A percentile compares a stretch with the other conserved stretches of the same genome.
These are phyloP conservation scores for Pyrenophora teres DNA, from an alignment of 2,329 filamentous ascomycete species.

Conservation along the genomic window DNA sequence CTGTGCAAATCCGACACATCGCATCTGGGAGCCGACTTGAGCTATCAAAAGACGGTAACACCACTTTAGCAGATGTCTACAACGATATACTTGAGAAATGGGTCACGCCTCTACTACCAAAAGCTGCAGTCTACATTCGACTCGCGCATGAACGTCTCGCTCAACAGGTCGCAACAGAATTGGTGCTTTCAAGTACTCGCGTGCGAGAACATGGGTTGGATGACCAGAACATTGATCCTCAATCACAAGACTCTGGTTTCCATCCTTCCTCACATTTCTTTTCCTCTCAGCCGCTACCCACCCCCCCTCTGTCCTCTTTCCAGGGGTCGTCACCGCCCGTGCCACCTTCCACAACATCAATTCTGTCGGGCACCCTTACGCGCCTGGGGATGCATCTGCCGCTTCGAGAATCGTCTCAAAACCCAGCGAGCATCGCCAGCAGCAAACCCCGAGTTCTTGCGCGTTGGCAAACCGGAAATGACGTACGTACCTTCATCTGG, in stretches of 20 bases:
- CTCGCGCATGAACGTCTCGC: conserved; percentile 39
- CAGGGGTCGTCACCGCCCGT: conserved; percentile 13
- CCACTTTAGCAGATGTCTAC: conserved; percentile 34
- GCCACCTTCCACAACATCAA: conserved; percentile 1
- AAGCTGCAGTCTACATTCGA: conserved; percentile 31
- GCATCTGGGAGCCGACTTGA: conserved; percentile 22
- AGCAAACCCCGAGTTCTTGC: conserved; percentile 45
- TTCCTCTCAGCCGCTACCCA: conserved; percentile 20
- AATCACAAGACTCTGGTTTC: conserved; percentile 15
- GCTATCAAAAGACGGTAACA: conserved; percentile 10
- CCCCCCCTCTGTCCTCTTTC: conserved; percentile 11
- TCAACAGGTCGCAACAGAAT: conserved; percentile 44
- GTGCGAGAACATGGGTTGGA: conserved; percentile 14
- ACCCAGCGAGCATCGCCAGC: conserved; percentile 31
- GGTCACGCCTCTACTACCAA: conserved; percentile 36
- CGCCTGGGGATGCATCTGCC: conserved; percentile 47
- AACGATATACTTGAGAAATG: conserved; percentile 40
- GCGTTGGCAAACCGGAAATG: conserved; percentile 49
- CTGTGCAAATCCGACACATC: conserved; percentile 20
- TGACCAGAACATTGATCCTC: conserved; percentile 4
- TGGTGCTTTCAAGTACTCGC: conserved; percentile 44
- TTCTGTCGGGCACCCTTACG: conserved; percentile 22
- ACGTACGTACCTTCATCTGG: conserved; percentile 51
- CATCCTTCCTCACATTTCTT: background rate
- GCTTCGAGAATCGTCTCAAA: conserved; percentile 33